Percentiles rank a stretch among this genome's conserved stretches.
phyloP scores from a whole-genome alignment of 306 rosid species.

The barrel medic (Medicago truncatula) region MtrunA17r5.0-ANR NC_053044.1:51004501-51005000 shows the following conservation, averaged over 20 bases:
- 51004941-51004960: conserved; percentile 8
- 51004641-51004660: too few relatives aligned
- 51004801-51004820: conserved; percentile 34
- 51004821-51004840: conserved; percentile 7
- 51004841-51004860: conserved; percentile 28
- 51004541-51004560: background rate
- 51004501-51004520: background rate
- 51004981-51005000: conserved; percentile 61
- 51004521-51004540: too few relatives aligned
- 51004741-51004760: conserved; percentile 27
- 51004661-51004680: conserved; percentile 2
- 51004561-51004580: background rate
- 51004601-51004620: background rate
- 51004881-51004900: conserved; percentile 40
- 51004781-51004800: conserved; percentile 19
- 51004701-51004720: background rate
- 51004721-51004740: conserved; percentile 11
- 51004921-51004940: conserved; percentile 1
- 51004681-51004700: conserved; percentile 20
- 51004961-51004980: conserved; percentile 82
- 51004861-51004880: conserved; percentile 32
- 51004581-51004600: too few relatives aligned
- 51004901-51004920: conserved; percentile 7
- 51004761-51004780: background rate
- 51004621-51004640: background rate